Percentiles rank a stretch among this genome's conserved stretches.
These are phyloP conservation scores for Fusarium sulawesiense DNA, from an alignment of 2,329 filamentous ascomycete species.

Conservation along the genomic window DNA sequence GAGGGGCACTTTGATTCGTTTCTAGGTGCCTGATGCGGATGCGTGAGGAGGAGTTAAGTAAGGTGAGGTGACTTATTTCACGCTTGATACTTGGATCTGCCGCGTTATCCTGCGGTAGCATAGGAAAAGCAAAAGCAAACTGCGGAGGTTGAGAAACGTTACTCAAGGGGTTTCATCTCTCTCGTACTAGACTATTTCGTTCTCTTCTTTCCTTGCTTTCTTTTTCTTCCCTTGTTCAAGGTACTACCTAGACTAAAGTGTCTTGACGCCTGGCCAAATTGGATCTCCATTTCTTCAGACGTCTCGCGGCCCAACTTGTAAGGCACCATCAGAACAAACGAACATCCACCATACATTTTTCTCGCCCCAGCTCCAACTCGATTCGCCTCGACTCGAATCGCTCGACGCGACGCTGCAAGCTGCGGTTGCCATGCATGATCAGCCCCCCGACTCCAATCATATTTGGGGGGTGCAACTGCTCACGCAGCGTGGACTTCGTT, in stretches of 20 bases:
- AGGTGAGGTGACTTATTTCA: slow-evolving; percentile 41
- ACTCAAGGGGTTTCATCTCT: slow-evolving; percentile 6
- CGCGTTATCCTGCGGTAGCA: slow-evolving; percentile 38
- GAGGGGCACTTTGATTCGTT: slow-evolving; percentile 44
- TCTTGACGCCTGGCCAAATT: slow-evolving; percentile 17
- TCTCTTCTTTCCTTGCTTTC: background rate
- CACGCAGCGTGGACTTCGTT: slow-evolving; percentile 47
- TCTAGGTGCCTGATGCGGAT: slow-evolving; percentile 43
- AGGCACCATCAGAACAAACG: slow-evolving; percentile 34
- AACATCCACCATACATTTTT: slow-evolving; percentile 32
- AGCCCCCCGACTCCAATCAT: slow-evolving; percentile 46
- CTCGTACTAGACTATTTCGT: slow-evolving; percentile 16
- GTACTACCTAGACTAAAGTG: background rate
- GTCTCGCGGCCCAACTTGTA: slow-evolving; percentile 46
- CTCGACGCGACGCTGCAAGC: slow-evolving; percentile 42
- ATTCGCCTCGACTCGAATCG: slow-evolving; percentile 23
- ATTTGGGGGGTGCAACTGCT: slow-evolving; percentile 42
- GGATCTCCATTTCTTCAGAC: slow-evolving; percentile 9
- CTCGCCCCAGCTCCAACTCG: slow-evolving; percentile 35
- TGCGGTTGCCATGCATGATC: slow-evolving; percentile 49
- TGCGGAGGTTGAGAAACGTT: slow-evolving; percentile 33
- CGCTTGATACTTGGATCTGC: slow-evolving; percentile 43
- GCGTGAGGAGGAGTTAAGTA: slow-evolving; percentile 40
- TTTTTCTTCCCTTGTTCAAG: background rate
- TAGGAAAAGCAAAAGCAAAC: slow-evolving; percentile 1